Evolutionary conservation across 2,329 filamentous ascomycete species (phyloP), one percentile per base, ranked within the genome.

Genomic region (Fonsecaea monophora): DNA sequence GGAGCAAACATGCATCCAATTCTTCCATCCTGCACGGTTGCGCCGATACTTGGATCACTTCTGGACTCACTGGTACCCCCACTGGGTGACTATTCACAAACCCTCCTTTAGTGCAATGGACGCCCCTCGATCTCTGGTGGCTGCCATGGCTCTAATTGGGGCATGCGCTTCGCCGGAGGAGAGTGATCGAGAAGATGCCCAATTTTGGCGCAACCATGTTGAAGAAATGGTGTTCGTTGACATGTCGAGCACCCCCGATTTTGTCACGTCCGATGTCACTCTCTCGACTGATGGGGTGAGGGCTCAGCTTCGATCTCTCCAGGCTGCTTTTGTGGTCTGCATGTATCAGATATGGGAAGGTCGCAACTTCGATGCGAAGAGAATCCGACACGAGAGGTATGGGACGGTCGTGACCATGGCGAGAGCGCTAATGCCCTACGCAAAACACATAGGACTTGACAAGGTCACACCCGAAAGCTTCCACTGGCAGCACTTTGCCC

Each of bases 31-130:
- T 4, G 15, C 9, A 2, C 73, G 72, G 15, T 69, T 75, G 6
- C 64, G 68, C 15, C 71, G 69, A 42, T 74, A 73, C 37, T 57
- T 76, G 5, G 69, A 68, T 12, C 68, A 72, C n/a, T 76, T 75
- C 62, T 76, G 74, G 74, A 70, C 70, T 1, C 53, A 71, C 3
- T 76, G 75, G 75, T 74, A 76, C 38, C 74, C 74, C 3, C 74
- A 74, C 54, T 75, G 74, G 38, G 74, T 74, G 1, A 75, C 76
- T 9, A 67, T 75, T 6, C 75, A 76, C 53, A 72, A 66, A 25
- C 74, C 74, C 1, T 70, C 70, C 0, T 76, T 76, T 30, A 48
- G 73, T 53, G 42, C 67, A 0, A 53, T 67, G 4, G 61, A 60
- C 1, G 70, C 71, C 4, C 66, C 66, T 5, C 8, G 66, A 3